Conservation (phyloP, 2,329 filamentous ascomycete species). For the Colletotrichum liaoningense region DNA sequence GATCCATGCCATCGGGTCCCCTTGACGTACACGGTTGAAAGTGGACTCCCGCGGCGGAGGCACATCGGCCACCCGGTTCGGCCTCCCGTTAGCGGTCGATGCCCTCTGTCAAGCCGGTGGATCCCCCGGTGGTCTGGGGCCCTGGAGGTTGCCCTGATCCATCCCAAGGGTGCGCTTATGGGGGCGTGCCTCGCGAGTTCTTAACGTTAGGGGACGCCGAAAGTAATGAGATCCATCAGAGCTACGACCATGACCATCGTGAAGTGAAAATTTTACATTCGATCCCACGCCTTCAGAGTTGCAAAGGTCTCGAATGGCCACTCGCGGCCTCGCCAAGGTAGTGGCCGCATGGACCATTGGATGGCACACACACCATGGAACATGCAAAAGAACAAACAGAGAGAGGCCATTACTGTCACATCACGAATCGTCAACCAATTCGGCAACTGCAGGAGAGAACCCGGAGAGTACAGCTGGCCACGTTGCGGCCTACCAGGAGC, state of each 20-base stretch:
- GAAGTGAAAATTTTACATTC: constrained; percentile 31
- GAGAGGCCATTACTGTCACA: not conserved
- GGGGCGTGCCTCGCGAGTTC: constrained; percentile 34
- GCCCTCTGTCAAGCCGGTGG: constrained; percentile 27
- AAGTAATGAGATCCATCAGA: constrained; percentile 33
- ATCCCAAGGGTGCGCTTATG: constrained; percentile 26
- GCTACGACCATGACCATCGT: constrained; percentile 26
- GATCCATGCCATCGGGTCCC: constrained; percentile 36
- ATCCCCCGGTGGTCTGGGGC: constrained; percentile 19
- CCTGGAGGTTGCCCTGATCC: not conserved
- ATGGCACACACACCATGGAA: constrained; percentile 3
- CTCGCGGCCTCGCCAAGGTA: not conserved
- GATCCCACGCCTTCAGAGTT: not conserved
- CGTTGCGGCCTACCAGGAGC: constrained; percentile 15
- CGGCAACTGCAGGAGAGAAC: constrained; percentile 9
- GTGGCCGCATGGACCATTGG: not conserved
- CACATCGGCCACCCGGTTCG: constrained; percentile 34
- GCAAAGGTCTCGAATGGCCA: not conserved
- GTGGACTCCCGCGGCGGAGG: constrained; percentile 29
- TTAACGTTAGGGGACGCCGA: constrained; percentile 37
- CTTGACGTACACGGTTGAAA: constrained; percentile 37
- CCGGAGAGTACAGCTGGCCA: constrained; percentile 10
- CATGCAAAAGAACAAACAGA: not conserved
- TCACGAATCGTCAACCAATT: constrained; percentile 10
- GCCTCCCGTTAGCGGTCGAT: constrained; percentile 33